Percentiles rank a stretch among this genome's conserved stretches.
phyloP scores from a whole-genome alignment of 1,284 basidiomycete species.

The Exobasidium rhododendri region DNA sequence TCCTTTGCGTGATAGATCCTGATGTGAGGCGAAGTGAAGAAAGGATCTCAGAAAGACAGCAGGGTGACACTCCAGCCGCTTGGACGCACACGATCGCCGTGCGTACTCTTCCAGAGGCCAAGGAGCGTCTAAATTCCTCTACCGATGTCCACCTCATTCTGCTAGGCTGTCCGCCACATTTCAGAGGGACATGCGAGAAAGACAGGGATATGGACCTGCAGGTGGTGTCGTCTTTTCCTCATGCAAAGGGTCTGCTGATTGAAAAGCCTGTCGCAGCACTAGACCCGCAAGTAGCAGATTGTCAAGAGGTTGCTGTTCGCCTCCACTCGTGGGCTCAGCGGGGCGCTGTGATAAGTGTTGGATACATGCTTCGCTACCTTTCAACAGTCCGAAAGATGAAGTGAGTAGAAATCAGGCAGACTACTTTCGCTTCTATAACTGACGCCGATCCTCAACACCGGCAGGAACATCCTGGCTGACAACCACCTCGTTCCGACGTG shows the following conservation, averaged over 20 bases:
- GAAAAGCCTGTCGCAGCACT: slow-evolving; percentile 47
- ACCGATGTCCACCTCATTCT: slow-evolving; percentile 27
- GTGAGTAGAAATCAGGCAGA: slow-evolving; percentile 7
- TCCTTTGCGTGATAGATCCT: slow-evolving; percentile 42
- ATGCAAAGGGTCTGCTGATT: slow-evolving; percentile 27
- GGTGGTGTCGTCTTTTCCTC: slow-evolving; percentile 20
- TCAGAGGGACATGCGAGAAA: slow-evolving; percentile 18
- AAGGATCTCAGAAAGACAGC: slow-evolving; percentile 23
- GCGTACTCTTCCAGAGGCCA: slow-evolving; percentile 16
- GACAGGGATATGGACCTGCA: slow-evolving; percentile 23
- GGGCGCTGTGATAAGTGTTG: slow-evolving; percentile 28
- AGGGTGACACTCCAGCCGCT: slow-evolving; percentile 4
- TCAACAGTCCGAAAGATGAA: slow-evolving; percentile 20
- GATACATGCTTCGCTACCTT: slow-evolving; percentile 35
- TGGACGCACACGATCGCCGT: slow-evolving; percentile 16
- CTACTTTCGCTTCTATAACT: slow-evolving; percentile 3
- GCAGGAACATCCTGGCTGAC: slow-evolving; percentile 16
- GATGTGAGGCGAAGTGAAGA: slow-evolving; percentile 18
- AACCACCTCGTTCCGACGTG: slow-evolving; percentile 22
- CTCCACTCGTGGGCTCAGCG: slow-evolving; percentile 14
- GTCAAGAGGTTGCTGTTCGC: slow-evolving; percentile 20
- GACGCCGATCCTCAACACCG: no score
- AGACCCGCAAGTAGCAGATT: slow-evolving; percentile 23
- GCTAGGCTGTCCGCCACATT: slow-evolving; percentile 28
- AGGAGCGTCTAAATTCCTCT: slow-evolving; percentile 5